A percentile compares a stretch with the other conserved stretches of the same genome.
Conservation (phyloP, 305 asterid genomes). For the Withania somnifera region DNA sequence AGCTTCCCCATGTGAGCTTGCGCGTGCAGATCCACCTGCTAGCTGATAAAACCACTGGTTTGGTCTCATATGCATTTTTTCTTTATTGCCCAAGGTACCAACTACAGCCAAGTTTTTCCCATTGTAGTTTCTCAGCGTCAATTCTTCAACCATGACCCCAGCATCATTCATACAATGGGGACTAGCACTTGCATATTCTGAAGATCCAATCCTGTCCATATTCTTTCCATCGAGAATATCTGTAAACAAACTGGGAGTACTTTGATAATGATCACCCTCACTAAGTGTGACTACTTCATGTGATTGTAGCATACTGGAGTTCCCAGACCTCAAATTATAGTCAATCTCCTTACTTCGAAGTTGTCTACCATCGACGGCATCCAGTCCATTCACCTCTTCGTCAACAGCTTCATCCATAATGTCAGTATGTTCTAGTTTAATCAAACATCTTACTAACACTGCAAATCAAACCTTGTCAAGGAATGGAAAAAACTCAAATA, state of each 20-base stretch:
- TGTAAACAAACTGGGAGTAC: conserved; percentile 27
- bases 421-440: conserved; percentile 21
- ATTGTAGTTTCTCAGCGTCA: conserved; percentile 63
- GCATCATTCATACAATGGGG: conserved; percentile 65
- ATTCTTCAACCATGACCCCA: conserved; percentile 68
- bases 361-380: conserved; percentile 32
- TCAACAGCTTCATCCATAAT: conserved; percentile 38
- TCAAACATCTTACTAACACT: conserved; percentile 15
- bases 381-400: conserved; percentile 37
- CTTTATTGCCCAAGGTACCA: conserved; percentile 46
- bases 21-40: conserved; percentile 43
- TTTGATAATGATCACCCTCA: conserved; percentile 31
- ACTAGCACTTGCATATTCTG: conserved; percentile 84
- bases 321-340: conserved; percentile 41
- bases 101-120: conserved; percentile 48
- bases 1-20: conserved; percentile 37
- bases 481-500: background rate
- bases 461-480: conserved; percentile 10
- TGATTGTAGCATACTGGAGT: conserved; percentile 43
- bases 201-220: conserved; percentile 64
- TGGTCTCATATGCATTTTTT: conserved; percentile 35
- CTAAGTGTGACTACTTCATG: conserved; percentile 61
- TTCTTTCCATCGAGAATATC: conserved; percentile 38
- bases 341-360: conserved; percentile 39
- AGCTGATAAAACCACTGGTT: conserved; percentile 51